Evolutionary conservation across 2,329 filamentous ascomycete species (phyloP).

Genomic region (Colletotrichum sp.): DNA sequence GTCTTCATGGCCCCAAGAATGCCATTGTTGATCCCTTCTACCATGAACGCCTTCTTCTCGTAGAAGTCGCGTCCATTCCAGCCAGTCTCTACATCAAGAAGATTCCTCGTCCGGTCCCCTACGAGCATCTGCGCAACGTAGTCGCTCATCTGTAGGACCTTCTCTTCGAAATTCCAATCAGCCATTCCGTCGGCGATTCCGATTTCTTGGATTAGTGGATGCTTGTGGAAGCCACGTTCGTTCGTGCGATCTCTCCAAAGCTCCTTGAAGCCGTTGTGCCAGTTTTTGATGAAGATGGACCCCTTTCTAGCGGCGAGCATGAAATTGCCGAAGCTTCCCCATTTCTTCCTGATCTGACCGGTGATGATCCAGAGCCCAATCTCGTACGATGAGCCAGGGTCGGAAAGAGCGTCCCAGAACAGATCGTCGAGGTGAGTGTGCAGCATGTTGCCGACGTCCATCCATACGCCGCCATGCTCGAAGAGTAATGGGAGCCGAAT

Average conservation of each 20-base stretch:
- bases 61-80: constrained; percentile 38
- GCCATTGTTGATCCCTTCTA: constrained; percentile 34
- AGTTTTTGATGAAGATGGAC: constrained; percentile 46
- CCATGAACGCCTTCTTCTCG: constrained; percentile 33
- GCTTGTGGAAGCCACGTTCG: constrained; percentile 34
- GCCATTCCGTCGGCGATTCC: constrained; percentile 33
- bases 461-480: constrained; percentile 39
- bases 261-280: constrained; percentile 41
- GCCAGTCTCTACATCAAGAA: constrained; percentile 31
- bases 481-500: constrained; percentile 41
- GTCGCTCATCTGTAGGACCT: constrained; percentile 35
- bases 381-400: constrained; percentile 25
- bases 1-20: constrained; percentile 35
- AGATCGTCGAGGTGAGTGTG: constrained; percentile 33
- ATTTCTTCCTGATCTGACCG: constrained; percentile 35
- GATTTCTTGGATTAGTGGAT: constrained; percentile 34
- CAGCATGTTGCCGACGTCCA: constrained; percentile 42
- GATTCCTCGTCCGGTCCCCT: constrained; percentile 35
- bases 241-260: constrained; percentile 39
- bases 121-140: constrained; percentile 42
- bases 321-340: constrained; percentile 43
- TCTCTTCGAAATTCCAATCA: constrained; percentile 24
- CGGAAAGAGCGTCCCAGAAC: constrained; percentile 36
- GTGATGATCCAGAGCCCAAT: constrained; percentile 36
- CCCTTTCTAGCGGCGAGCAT: constrained; percentile 46